Base-by-base conservation (phyloP, 179 eudicot genomes). In the Spinacia oleracea region DNA sequence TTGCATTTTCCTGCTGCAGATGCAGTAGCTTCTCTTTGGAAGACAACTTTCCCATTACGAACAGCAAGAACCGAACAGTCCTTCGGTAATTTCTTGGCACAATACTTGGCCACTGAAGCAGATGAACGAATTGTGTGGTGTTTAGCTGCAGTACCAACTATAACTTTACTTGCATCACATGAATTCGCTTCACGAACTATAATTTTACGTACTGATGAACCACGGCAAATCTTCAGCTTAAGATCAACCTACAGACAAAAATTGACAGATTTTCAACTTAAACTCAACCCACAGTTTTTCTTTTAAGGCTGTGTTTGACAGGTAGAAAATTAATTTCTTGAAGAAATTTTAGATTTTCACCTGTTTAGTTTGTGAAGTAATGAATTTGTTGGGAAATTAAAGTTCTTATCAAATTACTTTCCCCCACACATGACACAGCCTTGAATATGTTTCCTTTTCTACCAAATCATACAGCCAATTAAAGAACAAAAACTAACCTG, bases 151-250 rank as follows among this genome's bases (percentile, higher is more conserved):
- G 88, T 79, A 62, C 99, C 98, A 43, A 96, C 83, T 74, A 96
- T 89, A 66, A 96, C 79, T 32, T 75, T 87, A 72, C 86, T 79
- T 9, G 92, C 91, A 68, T 66, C 70, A 73, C 80, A 88, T 12
- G 89, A 82, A 79, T 85, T 83, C 0, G 92, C 92, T 83, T 93
- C 96, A 9, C 89, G 89, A 67, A 93, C 93, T 56, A 93, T 67
- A 45, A 88, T 81, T 82, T 90, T 90, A 15, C 89, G 85, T 68
- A 89, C 42, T 29, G 92, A 93, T 68, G 93, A 76, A 66, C 97
- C 97, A 59, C 96, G 89, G 78, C 96, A 93, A 60, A 93, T 84
- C 85, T 93, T 93, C 70, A 93, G 85, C 86, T 92, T 92, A 70
- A 92, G 93, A 85, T 92, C 92, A 50, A 92, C 90, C 97, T 92